Evolutionary conservation across 352 stramenopile genomes (phyloP).

Genomic region (Pythium volutum): DNA sequence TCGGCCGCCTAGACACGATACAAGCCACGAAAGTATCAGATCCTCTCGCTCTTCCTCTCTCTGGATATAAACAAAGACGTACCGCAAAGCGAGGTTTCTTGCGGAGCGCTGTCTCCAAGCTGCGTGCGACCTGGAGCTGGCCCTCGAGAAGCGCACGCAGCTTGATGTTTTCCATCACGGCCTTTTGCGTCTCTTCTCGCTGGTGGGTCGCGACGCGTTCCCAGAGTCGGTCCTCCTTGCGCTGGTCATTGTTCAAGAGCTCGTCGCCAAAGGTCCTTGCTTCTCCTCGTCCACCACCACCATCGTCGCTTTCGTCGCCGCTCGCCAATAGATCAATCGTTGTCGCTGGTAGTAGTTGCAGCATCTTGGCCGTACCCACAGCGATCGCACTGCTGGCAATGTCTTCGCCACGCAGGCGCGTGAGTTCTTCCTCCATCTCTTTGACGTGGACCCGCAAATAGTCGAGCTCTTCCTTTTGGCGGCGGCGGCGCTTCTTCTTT

Average conservation of each 20-base stretch:
- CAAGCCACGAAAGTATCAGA: not conserved
- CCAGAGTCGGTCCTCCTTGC: conserved; percentile 29
- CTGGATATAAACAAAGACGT: not conserved
- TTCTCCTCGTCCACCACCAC: not conserved
- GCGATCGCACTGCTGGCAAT: conserved; percentile 21
- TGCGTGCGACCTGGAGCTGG: conserved; percentile 24
- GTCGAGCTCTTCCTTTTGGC: conserved; percentile 46
- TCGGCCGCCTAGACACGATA: conserved; percentile 10
- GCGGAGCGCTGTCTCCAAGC: conserved; percentile 21
- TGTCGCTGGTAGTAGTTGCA: conserved; percentile 12
- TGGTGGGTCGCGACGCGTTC: conserved; percentile 62
- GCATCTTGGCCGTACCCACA: conserved; percentile 10
- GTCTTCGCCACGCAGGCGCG: conserved; percentile 23
- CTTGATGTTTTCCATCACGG: conserved; percentile 62
- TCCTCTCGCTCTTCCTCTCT: not conserved
- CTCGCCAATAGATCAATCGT: conserved; percentile 13
- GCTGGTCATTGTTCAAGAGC: too few species aligned
- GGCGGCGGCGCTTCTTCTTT: conserved; percentile 24
- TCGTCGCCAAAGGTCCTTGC: too few species aligned
- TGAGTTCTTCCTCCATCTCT: conserved; percentile 34
- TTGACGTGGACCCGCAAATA: conserved; percentile 31
- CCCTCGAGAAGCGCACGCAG: conserved; percentile 32
- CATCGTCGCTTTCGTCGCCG: conserved; percentile 18
- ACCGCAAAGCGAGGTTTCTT: conserved; percentile 24
- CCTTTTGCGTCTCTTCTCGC: conserved; percentile 64